Evolutionary conservation across 2,329 filamentous ascomycete species (phyloP).

Genomic region (Fusarium secorum): DNA sequence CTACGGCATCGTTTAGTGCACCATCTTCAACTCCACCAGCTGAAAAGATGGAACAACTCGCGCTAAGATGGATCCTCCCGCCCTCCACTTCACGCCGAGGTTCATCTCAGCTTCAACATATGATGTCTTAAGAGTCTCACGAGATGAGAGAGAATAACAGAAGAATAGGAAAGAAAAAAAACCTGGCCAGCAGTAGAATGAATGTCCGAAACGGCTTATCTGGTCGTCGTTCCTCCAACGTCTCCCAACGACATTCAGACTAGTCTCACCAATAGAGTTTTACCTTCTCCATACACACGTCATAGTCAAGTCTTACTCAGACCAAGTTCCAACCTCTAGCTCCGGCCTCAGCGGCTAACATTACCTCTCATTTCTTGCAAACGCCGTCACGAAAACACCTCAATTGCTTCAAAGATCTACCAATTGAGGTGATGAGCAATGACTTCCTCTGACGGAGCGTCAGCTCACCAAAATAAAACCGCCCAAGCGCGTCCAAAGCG

Average conservation of each 20-base stretch:
- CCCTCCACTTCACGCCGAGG: background rate
- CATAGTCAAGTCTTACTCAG: background rate
- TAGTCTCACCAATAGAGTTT: conserved; percentile 1
- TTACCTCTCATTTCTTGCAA: background rate
- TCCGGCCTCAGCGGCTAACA: background rate
- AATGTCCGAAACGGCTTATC: rapidly evolving
- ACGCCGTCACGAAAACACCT: background rate
- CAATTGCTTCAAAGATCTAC: background rate
- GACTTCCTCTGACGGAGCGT: background rate
- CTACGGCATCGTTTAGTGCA: background rate
- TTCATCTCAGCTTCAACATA: background rate
- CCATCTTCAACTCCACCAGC: background rate
- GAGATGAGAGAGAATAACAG: background rate
- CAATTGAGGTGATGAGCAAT: background rate
- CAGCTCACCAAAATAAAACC: background rate
- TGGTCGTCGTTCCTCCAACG: background rate
- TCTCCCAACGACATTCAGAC: background rate
- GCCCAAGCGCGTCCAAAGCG: background rate
- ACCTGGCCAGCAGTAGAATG: background rate
- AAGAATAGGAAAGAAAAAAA: background rate
- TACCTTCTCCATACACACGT: background rate
- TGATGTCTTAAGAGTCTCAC: rapidly evolving
- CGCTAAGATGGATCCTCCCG: background rate
- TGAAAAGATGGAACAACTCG: background rate
- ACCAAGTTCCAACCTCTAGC: background rate